Conservation (phyloP, 768 basidiomycete species). For the Rhodosporidiobolus odoratus region DNA sequence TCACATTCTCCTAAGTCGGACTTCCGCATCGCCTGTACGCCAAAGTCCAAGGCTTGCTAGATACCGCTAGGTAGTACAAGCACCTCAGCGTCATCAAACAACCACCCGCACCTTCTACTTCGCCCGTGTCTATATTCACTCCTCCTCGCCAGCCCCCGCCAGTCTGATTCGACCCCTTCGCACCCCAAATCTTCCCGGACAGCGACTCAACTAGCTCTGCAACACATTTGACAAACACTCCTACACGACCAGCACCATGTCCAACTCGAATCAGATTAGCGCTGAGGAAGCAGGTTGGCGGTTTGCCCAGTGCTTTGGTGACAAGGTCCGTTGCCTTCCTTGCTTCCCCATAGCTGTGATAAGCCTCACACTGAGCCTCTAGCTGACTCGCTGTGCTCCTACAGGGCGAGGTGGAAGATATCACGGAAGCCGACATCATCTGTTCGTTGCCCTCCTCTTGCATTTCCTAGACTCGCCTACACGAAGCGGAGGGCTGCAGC, state of each 20-base stretch:
- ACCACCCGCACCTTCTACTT: too few relatives aligned
- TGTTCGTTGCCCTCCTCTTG: conserved; percentile 7
- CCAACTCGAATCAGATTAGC: conserved; percentile 2
- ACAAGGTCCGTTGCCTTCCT: conserved; percentile 64
- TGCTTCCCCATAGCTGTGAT: background rate
- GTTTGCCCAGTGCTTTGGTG: conserved; percentile 99
- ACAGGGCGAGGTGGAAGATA: conserved; percentile 87
- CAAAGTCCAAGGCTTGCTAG: too few relatives aligned
- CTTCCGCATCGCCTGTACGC: too few relatives aligned
- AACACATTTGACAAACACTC: background rate
- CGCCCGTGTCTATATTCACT: too few relatives aligned
- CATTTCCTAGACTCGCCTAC: too few relatives aligned
- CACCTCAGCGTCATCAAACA: too few relatives aligned
- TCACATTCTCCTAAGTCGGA: too few relatives aligned
- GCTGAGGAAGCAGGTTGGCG: conserved; percentile 64
- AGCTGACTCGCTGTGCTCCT: background rate
- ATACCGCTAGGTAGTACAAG: too few relatives aligned
- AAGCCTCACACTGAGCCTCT: background rate
- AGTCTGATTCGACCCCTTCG: too few relatives aligned
- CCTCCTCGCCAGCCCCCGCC: too few relatives aligned
- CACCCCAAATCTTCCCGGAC: too few relatives aligned
- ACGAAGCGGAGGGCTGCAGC: too few relatives aligned
- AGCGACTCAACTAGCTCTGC: background rate
- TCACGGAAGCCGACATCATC: conserved; percentile 99
- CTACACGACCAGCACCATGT: background rate